Base-by-base conservation (phyloP, 306 rosid genomes). In the Purshia tridentata region DNA sequence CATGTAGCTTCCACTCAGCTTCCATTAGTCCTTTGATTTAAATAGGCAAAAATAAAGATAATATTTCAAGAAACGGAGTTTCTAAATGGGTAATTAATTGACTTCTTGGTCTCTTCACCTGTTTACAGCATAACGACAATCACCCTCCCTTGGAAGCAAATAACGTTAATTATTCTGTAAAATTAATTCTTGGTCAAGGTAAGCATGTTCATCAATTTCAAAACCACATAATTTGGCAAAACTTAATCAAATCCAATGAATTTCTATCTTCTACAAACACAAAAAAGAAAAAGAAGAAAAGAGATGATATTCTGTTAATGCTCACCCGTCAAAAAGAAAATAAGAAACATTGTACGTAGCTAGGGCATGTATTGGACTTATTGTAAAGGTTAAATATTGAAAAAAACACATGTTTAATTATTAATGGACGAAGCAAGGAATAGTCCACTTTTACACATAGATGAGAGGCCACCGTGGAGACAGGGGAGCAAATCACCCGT, bases 1-100 rank as follows among this genome's bases (percentile, higher is more conserved):
- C 16, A 78, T 42, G 76, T 58, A 66, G 72, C 80, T 83, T 82
- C 83, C 83, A 44, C 67, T 71, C 37, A 71, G 65, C 73, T 81
- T 83, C 82, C 83, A 60, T 51, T 51, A 62, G 51, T 70, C 65
- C 52, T 29, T 20, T 53, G 6, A 4, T 29, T 55, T 55, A 65
- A 68, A 70, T 54, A 42, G 71, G 74, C 48, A 16, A 59, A 74
- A 3, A 4, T 46, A 2, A 3, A 40, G 63, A 63, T 4, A 72
- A 68, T 48, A 35, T 47, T 29, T 15, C 49, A 20, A 55, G 11
- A 8, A 22, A 13, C 15, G 47, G 15, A 47, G n/a, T 23, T 15
- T 0, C 22, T 54, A 54, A 54, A 18, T 44, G 47, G 72, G 42
- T 47, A 47, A 48, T 20, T 67, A 47, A 48, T 20, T 67, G 57